Base-by-base conservation (phyloP, 208 protist species). In the Trypanosoma conorhini region DNA sequence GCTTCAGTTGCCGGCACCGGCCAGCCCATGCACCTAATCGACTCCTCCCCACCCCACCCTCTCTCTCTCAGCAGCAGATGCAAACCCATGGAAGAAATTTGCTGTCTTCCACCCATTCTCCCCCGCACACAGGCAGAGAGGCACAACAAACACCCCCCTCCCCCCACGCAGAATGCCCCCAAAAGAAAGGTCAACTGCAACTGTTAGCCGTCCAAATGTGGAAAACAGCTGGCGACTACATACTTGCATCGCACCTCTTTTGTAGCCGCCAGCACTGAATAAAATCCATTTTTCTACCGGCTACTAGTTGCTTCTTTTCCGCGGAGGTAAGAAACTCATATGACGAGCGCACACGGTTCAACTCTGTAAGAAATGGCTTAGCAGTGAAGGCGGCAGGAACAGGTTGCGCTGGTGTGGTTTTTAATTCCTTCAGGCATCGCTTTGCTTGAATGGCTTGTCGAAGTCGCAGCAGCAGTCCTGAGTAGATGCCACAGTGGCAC, bases 381-480 rank as follows among this genome's bases (percentile, higher is more conserved):
- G 26, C 54, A 0, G 12, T 59, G 19, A 40, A 58, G 15, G 42
- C 64, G 62, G 19, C 38, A 52, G 44, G 48, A 59, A 55, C 22
- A 8, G 57, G 2, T 10, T 31, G 5, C 26, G 12, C 19, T 50
- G 33, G 10, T 31, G 26, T 33, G 44, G 10, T n/a, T 35, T 28
- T 24, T 46, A 31, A 21, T 21, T 52, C 52, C 7, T 38, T 56
- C 7, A 72, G 33, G n/a, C 35, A 62, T 38, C 30, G 44, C 51
- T 77, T 77, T 26, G 60, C 31, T 48, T 48, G 44, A 54, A 67
- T 50, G 21, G 72, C 72, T 48, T 72, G 72, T 44, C 42, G 35
- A 40, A 77, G 58, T 13, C 72, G 66, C 24, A 71, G 38, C 22
- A 77, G 10, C 44, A 77, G 58, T 24, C 65, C 59, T 42, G 44